A percentile compares a stretch with the other conserved stretches of the same genome.
These are phyloP conservation scores for Medicago ruthenica DNA, from an alignment of 306 rosid species.

Conservation along the genomic window DNA sequence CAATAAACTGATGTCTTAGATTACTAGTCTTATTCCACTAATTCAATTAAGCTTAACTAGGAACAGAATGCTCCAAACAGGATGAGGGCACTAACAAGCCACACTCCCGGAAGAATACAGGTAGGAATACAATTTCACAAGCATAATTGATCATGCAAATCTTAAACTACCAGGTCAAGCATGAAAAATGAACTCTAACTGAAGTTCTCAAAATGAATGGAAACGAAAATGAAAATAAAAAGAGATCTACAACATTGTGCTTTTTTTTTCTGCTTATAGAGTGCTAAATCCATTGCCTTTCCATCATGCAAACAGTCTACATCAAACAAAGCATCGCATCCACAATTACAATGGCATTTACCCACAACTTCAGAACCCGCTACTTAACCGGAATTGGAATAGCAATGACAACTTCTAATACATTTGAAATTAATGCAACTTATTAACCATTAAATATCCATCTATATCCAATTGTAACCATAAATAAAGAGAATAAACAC, in stretches of 20 bases:
- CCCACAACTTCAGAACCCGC: background rate
- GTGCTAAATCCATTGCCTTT: background rate
- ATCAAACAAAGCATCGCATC: background rate
- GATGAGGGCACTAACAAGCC: background rate
- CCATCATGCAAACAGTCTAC: background rate
- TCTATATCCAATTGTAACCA: background rate
- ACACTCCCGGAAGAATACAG: background rate
- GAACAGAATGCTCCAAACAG: background rate
- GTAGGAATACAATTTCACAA: background rate
- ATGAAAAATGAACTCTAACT: background rate
- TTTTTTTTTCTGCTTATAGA: background rate
- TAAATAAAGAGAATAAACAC: background rate
- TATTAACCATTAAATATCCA: background rate
- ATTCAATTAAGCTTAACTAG: conserved; percentile 11
- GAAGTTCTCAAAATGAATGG: background rate
- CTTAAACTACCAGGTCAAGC: background rate
- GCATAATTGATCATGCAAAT: background rate
- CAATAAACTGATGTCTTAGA: background rate
- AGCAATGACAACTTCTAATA: background rate
- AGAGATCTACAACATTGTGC: background rate
- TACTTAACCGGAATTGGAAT: background rate
- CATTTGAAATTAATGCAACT: background rate
- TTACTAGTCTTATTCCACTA: background rate
- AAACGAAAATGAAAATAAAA: background rate
- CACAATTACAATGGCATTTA: background rate